A percentile compares a stretch with the other conserved stretches of the same genome.
These are phyloP conservation scores for Tephrocybe sp. DNA, from an alignment of 768 basidiomycete species.

Conservation along the genomic window DNA sequence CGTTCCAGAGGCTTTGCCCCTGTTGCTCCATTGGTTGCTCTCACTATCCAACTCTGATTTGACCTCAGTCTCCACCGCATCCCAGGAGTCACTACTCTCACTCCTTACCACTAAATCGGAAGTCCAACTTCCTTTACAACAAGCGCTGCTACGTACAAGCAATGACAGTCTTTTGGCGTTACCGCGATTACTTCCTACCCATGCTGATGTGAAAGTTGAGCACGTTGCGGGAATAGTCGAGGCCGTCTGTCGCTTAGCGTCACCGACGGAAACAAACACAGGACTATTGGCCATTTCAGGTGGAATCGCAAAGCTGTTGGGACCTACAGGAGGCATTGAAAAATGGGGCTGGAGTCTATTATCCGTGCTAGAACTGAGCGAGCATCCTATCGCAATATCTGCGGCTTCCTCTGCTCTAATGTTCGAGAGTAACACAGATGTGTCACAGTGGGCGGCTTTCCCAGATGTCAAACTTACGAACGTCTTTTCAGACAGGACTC, in stretches of 20 bases:
- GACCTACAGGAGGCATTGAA: conserved; percentile 81
- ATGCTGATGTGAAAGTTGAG: conserved; percentile 71
- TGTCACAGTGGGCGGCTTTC: conserved; percentile 40
- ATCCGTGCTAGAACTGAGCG: conserved; percentile 71
- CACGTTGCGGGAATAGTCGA: conserved; percentile 67
- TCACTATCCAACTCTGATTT: conserved; percentile 63
- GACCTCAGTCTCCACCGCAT: conserved; percentile 45
- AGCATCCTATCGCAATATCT: conserved; percentile 47
- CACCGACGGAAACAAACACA: conserved; percentile 13
- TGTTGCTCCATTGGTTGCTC: conserved; percentile 71
- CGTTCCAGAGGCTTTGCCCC: conserved; percentile 62
- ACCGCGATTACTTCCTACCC: conserved; percentile 67
- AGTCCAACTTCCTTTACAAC: conserved; percentile 44
- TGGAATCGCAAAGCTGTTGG: conserved; percentile 63
- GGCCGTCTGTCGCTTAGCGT: conserved; percentile 60
- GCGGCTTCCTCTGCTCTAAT: conserved; percentile 50
- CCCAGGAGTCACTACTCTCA: conserved; percentile 42
- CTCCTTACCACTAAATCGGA: conserved; percentile 43
- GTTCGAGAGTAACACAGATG: conserved; percentile 48
- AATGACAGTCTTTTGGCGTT: conserved; percentile 63
- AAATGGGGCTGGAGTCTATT: conserved; percentile 91
- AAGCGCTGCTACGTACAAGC: conserved; percentile 60
- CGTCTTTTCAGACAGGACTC: conserved; percentile 47
- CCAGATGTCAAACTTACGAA: conserved; percentile 60
- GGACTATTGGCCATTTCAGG: conserved; percentile 44